Evolutionary conservation across 768 basidiomycete species (phyloP).

Genomic region (Clitopilus passeckerianus): DNA sequence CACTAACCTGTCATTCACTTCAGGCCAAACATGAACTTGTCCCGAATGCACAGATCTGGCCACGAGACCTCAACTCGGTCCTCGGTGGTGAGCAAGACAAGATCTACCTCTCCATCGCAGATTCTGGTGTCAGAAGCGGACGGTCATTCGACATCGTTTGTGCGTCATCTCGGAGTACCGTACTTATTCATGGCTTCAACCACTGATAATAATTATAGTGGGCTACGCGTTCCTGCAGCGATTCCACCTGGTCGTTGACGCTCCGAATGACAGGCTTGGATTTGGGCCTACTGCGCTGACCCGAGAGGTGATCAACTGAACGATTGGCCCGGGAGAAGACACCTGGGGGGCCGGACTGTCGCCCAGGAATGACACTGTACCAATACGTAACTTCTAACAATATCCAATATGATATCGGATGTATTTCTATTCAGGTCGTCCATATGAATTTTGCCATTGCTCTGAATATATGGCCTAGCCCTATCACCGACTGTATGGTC

Average conservation of each 20-base stretch:
- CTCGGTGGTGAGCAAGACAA: constrained; percentile 46
- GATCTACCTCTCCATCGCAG: constrained; percentile 56
- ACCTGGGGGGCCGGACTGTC: too few relatives aligned
- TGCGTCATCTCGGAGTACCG: constrained; percentile 18
- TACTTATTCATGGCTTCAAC: background rate
- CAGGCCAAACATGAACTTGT: constrained; percentile 51
- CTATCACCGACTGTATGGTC: too few relatives aligned
- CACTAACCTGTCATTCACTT: background rate
- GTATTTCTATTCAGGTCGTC: too few relatives aligned
- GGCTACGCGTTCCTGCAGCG: constrained; percentile 57
- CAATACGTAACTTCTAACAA: too few relatives aligned
- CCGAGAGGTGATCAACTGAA: background rate
- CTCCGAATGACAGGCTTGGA: constrained; percentile 31
- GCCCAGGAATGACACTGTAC: too few relatives aligned
- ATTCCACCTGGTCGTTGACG: constrained; percentile 54
- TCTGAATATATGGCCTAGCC: too few relatives aligned
- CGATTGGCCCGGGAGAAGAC: background rate
- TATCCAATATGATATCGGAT: too few relatives aligned
- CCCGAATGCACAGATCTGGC: constrained; percentile 69
- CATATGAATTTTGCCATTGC: too few relatives aligned
- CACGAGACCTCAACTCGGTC: constrained; percentile 47
- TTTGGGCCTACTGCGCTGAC: constrained; percentile 11
- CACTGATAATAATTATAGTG: constrained; percentile 22
- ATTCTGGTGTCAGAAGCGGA: constrained; percentile 46
- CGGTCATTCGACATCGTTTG: constrained; percentile 64